Evolutionary conservation across 192 early-diverging fungal species (phyloP).

Genomic region (Oehlia diaphana): DNA sequence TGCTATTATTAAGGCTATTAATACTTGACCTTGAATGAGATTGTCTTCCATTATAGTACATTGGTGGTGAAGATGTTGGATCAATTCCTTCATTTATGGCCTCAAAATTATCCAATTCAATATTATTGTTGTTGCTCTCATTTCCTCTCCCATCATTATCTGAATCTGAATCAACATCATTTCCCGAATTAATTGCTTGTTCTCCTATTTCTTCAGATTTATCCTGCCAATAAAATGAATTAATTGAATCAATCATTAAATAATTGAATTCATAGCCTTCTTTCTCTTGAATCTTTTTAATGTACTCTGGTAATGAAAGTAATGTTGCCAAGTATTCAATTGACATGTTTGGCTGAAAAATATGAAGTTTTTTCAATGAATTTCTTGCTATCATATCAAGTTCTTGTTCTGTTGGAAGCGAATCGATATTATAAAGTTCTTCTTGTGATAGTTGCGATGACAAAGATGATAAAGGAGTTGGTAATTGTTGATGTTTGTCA

Average conservation of each 20-base stretch:
- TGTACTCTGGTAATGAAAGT: slow-evolving; percentile 22
- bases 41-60: too few relatives aligned
- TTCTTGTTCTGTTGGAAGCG: slow-evolving; percentile 22
- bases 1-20: background rate
- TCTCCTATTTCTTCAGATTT: slow-evolving; percentile 14
- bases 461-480: background rate
- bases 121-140: too few relatives aligned
- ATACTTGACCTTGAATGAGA: too few relatives aligned
- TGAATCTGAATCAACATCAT: background rate
- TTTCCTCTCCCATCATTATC: background rate
- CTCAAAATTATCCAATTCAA: too few relatives aligned
- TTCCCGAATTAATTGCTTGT: background rate
- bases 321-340: slow-evolving; percentile 16
- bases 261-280: slow-evolving; percentile 11
- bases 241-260: slow-evolving; percentile 30
- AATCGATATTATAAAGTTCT: background rate
- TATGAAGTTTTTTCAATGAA: slow-evolving; percentile 17
- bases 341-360: slow-evolving; percentile 11
- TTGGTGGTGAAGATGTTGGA: background rate
- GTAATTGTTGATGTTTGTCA: background rate
- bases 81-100: background rate
- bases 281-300: background rate
- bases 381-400: background rate
- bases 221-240: slow-evolving; percentile 29
- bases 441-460: background rate